Percentiles rank a stretch among this genome's conserved stretches.
These are phyloP conservation scores for Tylopilus balloui DNA, from an alignment of 768 basidiomycete genomes.

Conservation along the genomic window DNA sequence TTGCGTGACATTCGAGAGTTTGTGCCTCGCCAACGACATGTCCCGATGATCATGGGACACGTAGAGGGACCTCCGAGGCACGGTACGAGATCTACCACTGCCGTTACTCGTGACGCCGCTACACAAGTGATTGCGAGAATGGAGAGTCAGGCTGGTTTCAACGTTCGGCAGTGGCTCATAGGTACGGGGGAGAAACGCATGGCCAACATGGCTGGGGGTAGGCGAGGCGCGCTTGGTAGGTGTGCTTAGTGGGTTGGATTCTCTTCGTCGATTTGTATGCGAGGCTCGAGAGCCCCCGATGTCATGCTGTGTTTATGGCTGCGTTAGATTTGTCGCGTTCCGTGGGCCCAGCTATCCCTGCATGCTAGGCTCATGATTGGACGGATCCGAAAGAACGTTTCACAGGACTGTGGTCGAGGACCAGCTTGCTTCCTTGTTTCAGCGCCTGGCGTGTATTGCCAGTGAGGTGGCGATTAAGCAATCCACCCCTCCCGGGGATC, in stretches of 20 bases:
- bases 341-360: neutral
- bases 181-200: constrained; percentile 3
- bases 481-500: neutral
- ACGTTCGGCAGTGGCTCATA: constrained; percentile 2
- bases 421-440: too few species aligned
- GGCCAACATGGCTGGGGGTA: neutral
- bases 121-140: constrained; percentile 20
- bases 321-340: neutral
- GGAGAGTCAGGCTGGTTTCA: constrained; percentile 17
- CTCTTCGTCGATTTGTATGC: constrained; percentile 20
- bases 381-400: neutral
- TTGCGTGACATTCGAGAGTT: constrained; percentile 24
- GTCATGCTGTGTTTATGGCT: neutral
- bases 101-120: constrained; percentile 16
- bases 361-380: neutral
- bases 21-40: constrained; percentile 19
- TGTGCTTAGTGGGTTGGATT: constrained; percentile 1
- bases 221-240: constrained; percentile 5
- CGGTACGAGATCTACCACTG: neutral
- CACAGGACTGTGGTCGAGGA: too few species aligned
- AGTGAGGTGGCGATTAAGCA: neutral
- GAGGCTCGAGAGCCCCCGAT: neutral
- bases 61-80: neutral
- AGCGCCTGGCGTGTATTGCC: neutral
- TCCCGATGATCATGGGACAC: neutral